These are phyloP conservation scores for Rhizopogon salebrosus DNA, from an alignment of 768 basidiomycete species.

Conservation along the genomic window DNA sequence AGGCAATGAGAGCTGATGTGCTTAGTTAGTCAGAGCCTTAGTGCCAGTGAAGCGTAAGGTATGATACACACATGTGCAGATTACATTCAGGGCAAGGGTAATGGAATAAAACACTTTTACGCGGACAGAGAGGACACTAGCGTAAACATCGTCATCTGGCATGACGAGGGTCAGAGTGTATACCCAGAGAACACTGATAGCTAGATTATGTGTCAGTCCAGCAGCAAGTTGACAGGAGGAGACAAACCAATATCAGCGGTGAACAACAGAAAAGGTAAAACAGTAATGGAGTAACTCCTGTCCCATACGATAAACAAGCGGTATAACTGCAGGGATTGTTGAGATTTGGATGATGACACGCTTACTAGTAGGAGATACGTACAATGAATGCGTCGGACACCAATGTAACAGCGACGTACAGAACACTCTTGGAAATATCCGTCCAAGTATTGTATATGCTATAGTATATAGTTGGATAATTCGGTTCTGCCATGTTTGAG, in stretches of 20 bases:
- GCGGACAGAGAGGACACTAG: constrained; percentile 11
- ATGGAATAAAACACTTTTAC: constrained; percentile 19
- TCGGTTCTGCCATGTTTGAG: constrained; percentile 1
- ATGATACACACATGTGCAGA: constrained; percentile 21
- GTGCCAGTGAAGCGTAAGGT: not conserved
- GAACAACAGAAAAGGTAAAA: constrained; percentile 15
- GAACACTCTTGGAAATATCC: constrained; percentile 15
- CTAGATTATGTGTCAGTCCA: constrained; percentile 1
- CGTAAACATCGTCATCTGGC: constrained; percentile 14
- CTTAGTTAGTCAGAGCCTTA: not conserved
- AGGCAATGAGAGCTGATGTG: constrained; percentile 17
- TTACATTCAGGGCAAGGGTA: constrained; percentile 17
- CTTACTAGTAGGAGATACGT: constrained; percentile 1
- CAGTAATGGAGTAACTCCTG: constrained; percentile 7
- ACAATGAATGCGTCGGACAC: constrained; percentile 24
- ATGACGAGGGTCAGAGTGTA: constrained; percentile 10
- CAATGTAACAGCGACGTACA: constrained; percentile 17
- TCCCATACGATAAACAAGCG: constrained; percentile 21
- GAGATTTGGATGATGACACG: not conserved
- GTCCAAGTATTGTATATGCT: constrained; percentile 10
- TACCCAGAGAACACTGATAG: constrained; percentile 12
- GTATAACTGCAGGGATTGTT: constrained; percentile 10
- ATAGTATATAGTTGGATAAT: constrained; percentile 15
- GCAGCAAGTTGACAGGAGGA: not conserved
- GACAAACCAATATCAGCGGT: constrained; percentile 19